Percentiles rank a stretch among this genome's conserved stretches.
phyloP scores from a whole-genome alignment of 345 rosid species.

The Cardiospermum halicacabum region DNA sequence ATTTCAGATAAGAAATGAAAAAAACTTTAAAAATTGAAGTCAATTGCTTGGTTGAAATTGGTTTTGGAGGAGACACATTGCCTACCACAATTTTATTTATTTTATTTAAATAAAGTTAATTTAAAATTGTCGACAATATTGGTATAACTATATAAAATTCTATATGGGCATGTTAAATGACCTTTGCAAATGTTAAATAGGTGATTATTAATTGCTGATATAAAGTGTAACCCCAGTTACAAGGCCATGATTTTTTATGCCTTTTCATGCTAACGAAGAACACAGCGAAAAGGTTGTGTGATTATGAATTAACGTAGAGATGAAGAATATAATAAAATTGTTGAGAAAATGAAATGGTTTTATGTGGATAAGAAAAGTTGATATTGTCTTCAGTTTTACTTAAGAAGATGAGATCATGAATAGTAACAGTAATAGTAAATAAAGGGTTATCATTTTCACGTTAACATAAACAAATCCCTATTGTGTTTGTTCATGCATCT shows the following conservation, averaged over 20 bases:
- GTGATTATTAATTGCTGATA: neutral
- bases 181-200: neutral
- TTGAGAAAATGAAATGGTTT: neutral
- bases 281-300: too few species aligned
- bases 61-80: neutral
- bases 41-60: neutral
- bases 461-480: too few species aligned
- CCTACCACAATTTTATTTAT: neutral
- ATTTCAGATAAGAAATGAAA: neutral
- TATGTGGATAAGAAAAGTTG: neutral
- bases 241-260: neutral
- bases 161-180: neutral
- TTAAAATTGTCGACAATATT: too few species aligned
- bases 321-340: neutral
- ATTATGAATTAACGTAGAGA: neutral
- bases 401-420: too few species aligned
- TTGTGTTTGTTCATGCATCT: too few species aligned
- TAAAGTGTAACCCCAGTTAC: neutral
- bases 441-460: too few species aligned
- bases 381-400: too few species aligned
- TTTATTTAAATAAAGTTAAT: neutral
- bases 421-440: neutral
- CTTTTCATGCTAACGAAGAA: conserved; percentile 8
- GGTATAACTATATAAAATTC: too few species aligned
- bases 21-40: neutral